Conservation (phyloP, 2,329 filamentous ascomycete species). For the Phyllosticta citribraziliensis region DNA sequence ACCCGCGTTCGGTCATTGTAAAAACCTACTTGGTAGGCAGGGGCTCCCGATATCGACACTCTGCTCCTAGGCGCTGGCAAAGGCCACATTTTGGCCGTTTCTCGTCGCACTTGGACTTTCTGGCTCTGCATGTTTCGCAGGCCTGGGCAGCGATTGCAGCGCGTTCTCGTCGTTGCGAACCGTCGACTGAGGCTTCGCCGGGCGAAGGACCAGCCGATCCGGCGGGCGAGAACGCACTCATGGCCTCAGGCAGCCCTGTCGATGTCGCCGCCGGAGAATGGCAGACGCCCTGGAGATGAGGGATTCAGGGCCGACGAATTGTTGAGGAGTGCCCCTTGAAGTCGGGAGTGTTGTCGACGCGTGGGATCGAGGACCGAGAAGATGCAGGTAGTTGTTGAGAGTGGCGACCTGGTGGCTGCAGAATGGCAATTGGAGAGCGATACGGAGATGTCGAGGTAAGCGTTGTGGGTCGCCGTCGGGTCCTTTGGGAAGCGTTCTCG, state of each 20-base stretch:
- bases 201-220: not conserved
- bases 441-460: not conserved
- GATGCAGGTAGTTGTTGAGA: not conserved
- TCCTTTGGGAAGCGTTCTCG: not conserved
- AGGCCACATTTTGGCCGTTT: conserved; percentile 12
- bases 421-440: not conserved
- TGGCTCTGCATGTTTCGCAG: conserved; percentile 11
- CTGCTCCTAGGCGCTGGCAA: conserved; percentile 11
- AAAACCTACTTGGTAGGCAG: conserved; percentile 11
- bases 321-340: not conserved
- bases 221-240: conserved; percentile 5
- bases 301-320: not conserved
- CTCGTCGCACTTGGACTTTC: conserved; percentile 14
- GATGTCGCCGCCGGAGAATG: not conserved
- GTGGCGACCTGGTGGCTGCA: not conserved
- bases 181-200: not conserved
- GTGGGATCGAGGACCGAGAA: not conserved
- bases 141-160: conserved; percentile 13
- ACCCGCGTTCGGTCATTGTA: not conserved
- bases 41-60: conserved; percentile 12
- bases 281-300: not conserved
- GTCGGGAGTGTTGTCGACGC: not conserved
- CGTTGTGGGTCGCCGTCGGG: not conserved
- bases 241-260: not conserved
- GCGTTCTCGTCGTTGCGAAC: conserved; percentile 8